phyloP scores from a whole-genome alignment of 331 rosid species.

The Malus hybrid region DNA sequence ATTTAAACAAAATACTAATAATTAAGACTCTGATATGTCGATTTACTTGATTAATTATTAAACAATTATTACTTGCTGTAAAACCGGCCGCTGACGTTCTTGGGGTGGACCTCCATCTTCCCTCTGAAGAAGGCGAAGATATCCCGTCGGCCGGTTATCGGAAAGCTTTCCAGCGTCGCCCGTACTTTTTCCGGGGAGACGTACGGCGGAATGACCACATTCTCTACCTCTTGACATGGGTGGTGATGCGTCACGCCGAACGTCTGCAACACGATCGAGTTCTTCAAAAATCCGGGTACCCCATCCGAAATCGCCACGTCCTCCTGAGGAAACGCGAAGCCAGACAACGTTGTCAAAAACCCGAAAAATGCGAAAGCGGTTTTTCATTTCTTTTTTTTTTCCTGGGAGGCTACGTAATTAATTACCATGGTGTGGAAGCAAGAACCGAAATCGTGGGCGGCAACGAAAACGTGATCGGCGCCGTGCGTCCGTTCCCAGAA shows the following conservation, averaged over 20 bases:
- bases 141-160: constrained; percentile 50
- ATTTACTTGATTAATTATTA: neutral
- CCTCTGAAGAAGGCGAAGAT: constrained; percentile 94
- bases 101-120: constrained; percentile 91
- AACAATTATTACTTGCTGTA: constrained; percentile 78
- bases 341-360: neutral
- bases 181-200: constrained; percentile 51
- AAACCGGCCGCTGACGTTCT: constrained; percentile 80
- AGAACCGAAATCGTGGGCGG: constrained; percentile 86
- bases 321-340: constrained; percentile 38
- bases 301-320: constrained; percentile 74
- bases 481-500: constrained; percentile 83
- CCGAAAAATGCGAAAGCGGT: neutral
- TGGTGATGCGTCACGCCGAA: constrained; percentile 67
- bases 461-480: constrained; percentile 84
- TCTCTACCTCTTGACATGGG: constrained; percentile 82
- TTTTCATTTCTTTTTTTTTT: too few relatives aligned
- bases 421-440: constrained; percentile 91
- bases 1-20: neutral
- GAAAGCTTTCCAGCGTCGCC: constrained; percentile 31
- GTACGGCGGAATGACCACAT: constrained; percentile 83
- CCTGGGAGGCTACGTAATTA: neutral
- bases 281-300: constrained; percentile 57
- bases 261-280: constrained; percentile 76
- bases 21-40: neutral